Base-by-base conservation (phyloP, 2,329 filamentous ascomycete genomes). In the Sclerotinia subarctica region DNA sequence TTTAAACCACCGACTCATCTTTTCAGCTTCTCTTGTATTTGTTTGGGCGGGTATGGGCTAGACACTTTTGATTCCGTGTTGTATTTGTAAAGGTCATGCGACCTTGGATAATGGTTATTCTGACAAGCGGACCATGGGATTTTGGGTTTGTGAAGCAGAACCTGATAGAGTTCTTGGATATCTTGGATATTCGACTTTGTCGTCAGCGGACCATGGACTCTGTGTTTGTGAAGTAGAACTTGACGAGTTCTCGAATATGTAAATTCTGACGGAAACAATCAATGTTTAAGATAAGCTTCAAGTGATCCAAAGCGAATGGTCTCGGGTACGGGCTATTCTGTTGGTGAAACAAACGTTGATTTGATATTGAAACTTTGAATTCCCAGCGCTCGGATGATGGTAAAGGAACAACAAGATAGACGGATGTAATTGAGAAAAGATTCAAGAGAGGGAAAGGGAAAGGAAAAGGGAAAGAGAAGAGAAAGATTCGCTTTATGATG, bases 1-100 rank as follows among this genome's bases (percentile, higher is more conserved):
- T 69, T 69, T 74, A 57, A 77, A 77, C 76, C 76, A 77, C 29
- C 73, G 70, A 64, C 72, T 74, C 76, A 77, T 77, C n/a, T 69
- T 74, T 69, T 51, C 19, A 38, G 51, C 24, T 66, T 17, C 54
- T 24, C 44, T 62, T 60, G 57, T 54, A 62, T 60, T 24, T 58
- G 67, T 44, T 66, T 53, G 38, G 35, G 60, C 26, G 49, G 1
- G 21, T 56, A 24, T 42, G 19, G 42, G 5, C 13, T n/a, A 21
- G 38, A 19, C 19, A 17, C 13, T 38, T 38, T n/a, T 51, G 10
- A 42, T 24, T 38, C 24, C 59, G 46, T 38, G 4, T 51, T 1
- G 13, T 8, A 38, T 15, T 35, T 51, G 46, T 51, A 8, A 21
- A 38, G 47, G 58, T 24, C 58, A 35, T 44, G 35, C 21, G 32